Evolutionary conservation across 2,329 filamentous ascomycete species (phyloP).

Genomic region (Talaromyces sp.): DNA sequence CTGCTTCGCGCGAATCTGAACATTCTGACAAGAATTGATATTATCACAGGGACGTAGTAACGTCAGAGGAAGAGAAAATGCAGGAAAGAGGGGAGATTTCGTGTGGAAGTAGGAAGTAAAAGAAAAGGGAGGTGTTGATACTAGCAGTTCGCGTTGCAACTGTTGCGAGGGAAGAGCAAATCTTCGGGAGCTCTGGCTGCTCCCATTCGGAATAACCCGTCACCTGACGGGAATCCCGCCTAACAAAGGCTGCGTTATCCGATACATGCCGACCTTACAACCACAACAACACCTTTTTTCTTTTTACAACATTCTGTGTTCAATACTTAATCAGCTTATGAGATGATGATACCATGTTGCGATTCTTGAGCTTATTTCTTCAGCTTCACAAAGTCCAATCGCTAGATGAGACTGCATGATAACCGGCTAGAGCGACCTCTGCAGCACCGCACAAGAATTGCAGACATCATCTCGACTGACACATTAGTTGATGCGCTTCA

Average conservation of each 20-base stretch:
- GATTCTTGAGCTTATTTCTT: background rate
- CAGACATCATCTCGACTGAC: background rate
- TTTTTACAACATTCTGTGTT: background rate
- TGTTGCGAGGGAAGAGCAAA: slow-evolving; percentile 6
- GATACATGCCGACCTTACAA: slow-evolving; percentile 12
- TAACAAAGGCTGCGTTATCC: slow-evolving; percentile 9
- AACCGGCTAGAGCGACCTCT: background rate
- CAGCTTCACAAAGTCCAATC: background rate
- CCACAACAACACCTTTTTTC: background rate
- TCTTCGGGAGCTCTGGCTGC: slow-evolving; percentile 9
- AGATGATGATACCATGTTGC: background rate
- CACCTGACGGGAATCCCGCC: slow-evolving; percentile 16
- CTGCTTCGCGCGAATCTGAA: slow-evolving; percentile 82
- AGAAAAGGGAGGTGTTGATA: background rate
- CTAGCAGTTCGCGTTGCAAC: background rate
- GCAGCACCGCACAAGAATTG: background rate
- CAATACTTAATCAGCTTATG: background rate
- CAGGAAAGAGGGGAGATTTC: slow-evolving; percentile 2
- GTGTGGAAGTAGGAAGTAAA: background rate
- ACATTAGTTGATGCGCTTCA: slow-evolving; percentile 23
- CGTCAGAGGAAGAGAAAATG: background rate
- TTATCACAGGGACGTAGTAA: slow-evolving; percentile 7
- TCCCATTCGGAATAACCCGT: slow-evolving; percentile 18
- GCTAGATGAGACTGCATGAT: background rate
- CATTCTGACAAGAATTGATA: slow-evolving; percentile 51